A percentile compares a stretch with the other conserved stretches of the same genome.
Conservation (phyloP, 805 yeast species). For the Lipomyces starkeyi region DNA sequence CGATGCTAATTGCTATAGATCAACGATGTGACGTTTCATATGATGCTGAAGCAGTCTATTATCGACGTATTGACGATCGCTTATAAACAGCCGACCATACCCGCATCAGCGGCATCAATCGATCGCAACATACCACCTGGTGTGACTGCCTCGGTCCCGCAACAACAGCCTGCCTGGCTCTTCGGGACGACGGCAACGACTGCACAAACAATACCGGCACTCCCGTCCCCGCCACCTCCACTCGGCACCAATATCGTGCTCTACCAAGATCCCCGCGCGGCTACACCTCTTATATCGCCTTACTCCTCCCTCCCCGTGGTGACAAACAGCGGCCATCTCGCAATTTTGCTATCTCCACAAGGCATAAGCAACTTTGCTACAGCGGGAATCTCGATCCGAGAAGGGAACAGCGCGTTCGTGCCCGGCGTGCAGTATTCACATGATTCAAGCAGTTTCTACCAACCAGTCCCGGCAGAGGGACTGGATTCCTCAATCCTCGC, state of each 20-base stretch:
- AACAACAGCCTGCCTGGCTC: background rate
- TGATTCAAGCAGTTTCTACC: constrained; percentile 2
- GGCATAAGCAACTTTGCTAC: constrained; percentile 27
- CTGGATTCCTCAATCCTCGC: constrained; percentile 21
- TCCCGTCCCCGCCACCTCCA: constrained; percentile 30
- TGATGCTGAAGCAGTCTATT: constrained; percentile 26
- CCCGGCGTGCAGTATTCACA: constrained; percentile 22
- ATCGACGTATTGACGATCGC: constrained; percentile 19
- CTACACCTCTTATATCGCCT: constrained; percentile 26
- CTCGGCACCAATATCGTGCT: constrained; percentile 32
- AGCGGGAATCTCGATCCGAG: constrained; percentile 28
- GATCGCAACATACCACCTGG: background rate
- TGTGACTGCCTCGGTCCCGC: background rate
- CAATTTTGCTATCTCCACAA: constrained; percentile 32
- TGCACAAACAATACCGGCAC: constrained; percentile 22
- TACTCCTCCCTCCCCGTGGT: constrained; percentile 25
- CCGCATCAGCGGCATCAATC: background rate
- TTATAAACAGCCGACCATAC: background rate
- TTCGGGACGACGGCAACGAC: constrained; percentile 22
- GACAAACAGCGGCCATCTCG: constrained; percentile 33
- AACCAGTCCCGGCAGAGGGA: constrained; percentile 13
- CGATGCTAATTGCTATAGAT: constrained; percentile 4
- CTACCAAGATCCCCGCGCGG: constrained; percentile 33
- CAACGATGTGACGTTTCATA: constrained; percentile 31
- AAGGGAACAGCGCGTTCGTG: constrained; percentile 13